Base-by-base conservation (phyloP, 2,329 filamentous ascomycete genomes). In the Hypoxylon sp. region DNA sequence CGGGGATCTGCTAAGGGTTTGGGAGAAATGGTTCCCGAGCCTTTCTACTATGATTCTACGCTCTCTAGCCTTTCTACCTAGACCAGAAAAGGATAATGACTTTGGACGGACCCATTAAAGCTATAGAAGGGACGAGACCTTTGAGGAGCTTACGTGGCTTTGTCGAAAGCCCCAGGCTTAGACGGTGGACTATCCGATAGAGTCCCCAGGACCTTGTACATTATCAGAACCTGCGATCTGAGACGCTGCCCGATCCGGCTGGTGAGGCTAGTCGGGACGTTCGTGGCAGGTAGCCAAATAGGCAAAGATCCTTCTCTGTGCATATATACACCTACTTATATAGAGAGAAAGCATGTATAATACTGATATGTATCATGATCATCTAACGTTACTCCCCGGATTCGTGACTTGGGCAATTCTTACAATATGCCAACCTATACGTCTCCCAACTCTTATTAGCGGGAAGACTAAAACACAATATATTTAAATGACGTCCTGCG, bases 321-420 rank as follows among this genome's bases (percentile, higher is more conserved):
- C 50, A 70, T 64, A 66, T 61, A 31, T 6, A 31, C 6, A 31
- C 29, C 29, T 31, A 22, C 19, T 60, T 35, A 22, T 26, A 59
- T 55, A 56, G 53, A 60, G 56, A 67, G 50, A 61, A 56, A 58
- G 33, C 67, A 44, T 67, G 67, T 70, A 70, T 57, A 67, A 67
- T 67, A 70, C 14, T 29, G 60, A 67, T 55, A 53, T 65, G 19
- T 64, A 67, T 53, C 60, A 61, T 58, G 51, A 48, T 47, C 44
- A 31, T 29, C 44, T n/a, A 39, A 19, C 14, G 22, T 37, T 48
- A n/a, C n/a, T 39, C 17, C 44, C 13, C 8, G 14, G 24, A 9
- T 24, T 5, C 37, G n/a, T 17, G n/a, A 42, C 3, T 9, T 42
- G 9, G 4, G 37, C 17, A 9, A 17, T 17, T n/a, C 6, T 17